Conservation (phyloP, 164 flowering plant species). For the Chimonanthus praecox region DNA sequence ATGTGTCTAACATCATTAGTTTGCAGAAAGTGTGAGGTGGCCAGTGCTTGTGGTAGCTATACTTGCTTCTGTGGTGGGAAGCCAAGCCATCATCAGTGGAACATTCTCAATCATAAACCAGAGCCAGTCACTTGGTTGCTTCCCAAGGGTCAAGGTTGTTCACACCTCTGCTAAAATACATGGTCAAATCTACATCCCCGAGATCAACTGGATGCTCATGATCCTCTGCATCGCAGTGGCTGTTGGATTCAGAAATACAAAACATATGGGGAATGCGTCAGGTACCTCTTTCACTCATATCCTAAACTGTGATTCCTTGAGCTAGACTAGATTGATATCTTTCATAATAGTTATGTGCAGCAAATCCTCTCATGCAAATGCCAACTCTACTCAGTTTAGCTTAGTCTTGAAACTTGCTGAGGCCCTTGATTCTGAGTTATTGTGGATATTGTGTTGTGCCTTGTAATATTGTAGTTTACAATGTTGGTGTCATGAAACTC, state of each 20-base stretch:
- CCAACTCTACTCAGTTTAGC: too few species aligned
- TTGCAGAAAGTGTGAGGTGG: slow-evolving; percentile 67
- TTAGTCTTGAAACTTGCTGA: too few species aligned
- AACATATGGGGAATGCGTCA: slow-evolving; percentile 89
- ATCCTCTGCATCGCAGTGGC: slow-evolving; percentile 66
- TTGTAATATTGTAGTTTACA: too few species aligned
- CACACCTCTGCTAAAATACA: too few species aligned
- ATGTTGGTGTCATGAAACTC: too few species aligned
- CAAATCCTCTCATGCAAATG: too few species aligned
- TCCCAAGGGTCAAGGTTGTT: slow-evolving; percentile 30
- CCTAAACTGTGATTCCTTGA: not conserved
- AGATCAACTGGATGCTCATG: too few species aligned
- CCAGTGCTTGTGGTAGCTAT: slow-evolving; percentile 75
- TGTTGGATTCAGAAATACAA: slow-evolving; percentile 82
- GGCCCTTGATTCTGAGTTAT: too few species aligned
- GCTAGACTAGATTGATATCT: not conserved
- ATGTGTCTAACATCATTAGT: not conserved
- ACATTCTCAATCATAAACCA: slow-evolving; percentile 93
- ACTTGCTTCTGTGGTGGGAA: slow-evolving; percentile 90
- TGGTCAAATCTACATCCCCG: too few species aligned
- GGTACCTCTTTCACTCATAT: slow-evolving; percentile 28
- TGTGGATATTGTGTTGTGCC: too few species aligned
- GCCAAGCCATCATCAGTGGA: slow-evolving; percentile 95
- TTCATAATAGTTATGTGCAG: too few species aligned
- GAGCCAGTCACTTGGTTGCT: slow-evolving; percentile 91